Conservation (phyloP, 306 rosid genomes). For the Albizia julibrissin region DNA sequence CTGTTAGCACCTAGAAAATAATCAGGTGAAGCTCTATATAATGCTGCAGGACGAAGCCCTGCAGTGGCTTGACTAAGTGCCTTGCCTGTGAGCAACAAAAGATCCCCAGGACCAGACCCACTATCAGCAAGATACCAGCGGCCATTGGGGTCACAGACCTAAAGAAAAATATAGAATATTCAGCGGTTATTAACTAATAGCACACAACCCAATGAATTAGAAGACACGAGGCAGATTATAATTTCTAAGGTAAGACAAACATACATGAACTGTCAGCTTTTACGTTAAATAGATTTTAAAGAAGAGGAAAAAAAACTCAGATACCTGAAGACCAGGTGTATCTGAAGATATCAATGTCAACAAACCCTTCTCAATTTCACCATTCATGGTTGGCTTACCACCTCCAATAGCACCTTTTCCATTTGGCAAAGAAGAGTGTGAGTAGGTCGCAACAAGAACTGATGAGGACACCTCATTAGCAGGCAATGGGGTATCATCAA, state of each 20-base stretch:
- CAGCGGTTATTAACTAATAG: background rate
- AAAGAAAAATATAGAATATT: slow-evolving; percentile 37
- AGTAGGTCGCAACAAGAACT: slow-evolving; percentile 76
- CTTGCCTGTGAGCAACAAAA: slow-evolving; percentile 87
- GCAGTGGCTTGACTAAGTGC: slow-evolving; percentile 94
- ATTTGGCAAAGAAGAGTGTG: slow-evolving; percentile 59
- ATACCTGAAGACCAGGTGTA: slow-evolving; percentile 93
- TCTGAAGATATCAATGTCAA: slow-evolving; percentile 85
- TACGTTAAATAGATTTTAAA: slow-evolving; percentile 24
- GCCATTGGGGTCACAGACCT: slow-evolving; percentile 95
- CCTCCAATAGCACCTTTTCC: slow-evolving; percentile 81
- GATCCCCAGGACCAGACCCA: slow-evolving; percentile 82
- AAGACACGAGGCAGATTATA: background rate
- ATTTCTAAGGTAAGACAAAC: slow-evolving; percentile 13
- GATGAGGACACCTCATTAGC: slow-evolving; percentile 89
- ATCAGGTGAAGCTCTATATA: slow-evolving; percentile 75
- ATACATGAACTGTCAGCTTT: slow-evolving; percentile 9
- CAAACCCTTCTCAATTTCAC: slow-evolving; percentile 92
- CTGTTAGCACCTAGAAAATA: slow-evolving; percentile 52
- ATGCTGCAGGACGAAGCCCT: slow-evolving; percentile 86
- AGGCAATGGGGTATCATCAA: slow-evolving; percentile 93
- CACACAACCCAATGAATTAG: background rate
- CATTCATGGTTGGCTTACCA: slow-evolving; percentile 72
- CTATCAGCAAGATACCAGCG: slow-evolving; percentile 93
- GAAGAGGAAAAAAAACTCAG: slow-evolving; percentile 22